A percentile compares a stretch with the other conserved stretches of the same genome.
phyloP scores from a whole-genome alignment of 2,329 filamentous ascomycete species.

The Ambrosiella xylebori region DNA sequence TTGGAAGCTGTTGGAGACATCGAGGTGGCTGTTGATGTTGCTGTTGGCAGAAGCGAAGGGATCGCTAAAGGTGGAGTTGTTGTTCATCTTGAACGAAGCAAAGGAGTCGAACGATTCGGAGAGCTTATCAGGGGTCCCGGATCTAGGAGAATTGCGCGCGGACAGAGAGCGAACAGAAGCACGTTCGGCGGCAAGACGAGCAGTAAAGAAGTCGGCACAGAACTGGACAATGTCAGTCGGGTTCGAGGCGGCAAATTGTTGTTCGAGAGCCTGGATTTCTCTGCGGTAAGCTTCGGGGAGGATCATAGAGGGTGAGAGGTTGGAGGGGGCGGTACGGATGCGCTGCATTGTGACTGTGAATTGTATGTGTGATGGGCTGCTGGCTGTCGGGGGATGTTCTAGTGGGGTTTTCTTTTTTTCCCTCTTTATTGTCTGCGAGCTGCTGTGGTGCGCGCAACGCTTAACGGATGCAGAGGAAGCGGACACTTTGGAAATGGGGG shows the following conservation, averaged over 20 bases:
- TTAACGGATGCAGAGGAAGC: neutral
- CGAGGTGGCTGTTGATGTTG: constrained; percentile 30
- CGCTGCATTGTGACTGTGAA: constrained; percentile 3
- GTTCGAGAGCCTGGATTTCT: constrained; percentile 46
- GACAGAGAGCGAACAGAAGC: constrained; percentile 17
- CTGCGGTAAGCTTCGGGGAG: constrained; percentile 39
- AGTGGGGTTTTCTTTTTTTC: neutral
- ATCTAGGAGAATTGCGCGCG: constrained; percentile 12
- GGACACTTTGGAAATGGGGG: neutral
- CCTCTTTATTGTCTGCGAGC: no score
- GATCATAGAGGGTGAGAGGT: constrained; percentile 21
- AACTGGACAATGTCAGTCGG: constrained; percentile 51
- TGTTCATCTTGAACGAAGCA: constrained; percentile 26
- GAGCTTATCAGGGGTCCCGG: constrained; percentile 10
- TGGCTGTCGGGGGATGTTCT: neutral
- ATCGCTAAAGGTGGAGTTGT: constrained; percentile 52
- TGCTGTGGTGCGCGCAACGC: neutral
- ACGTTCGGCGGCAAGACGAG: constrained; percentile 48
- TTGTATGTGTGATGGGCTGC: neutral
- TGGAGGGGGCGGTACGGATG: constrained; percentile 5
- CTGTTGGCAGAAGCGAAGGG: constrained; percentile 51
- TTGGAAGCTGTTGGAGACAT: constrained; percentile 35
- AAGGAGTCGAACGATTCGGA: constrained; percentile 10
- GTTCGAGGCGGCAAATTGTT: constrained; percentile 39
- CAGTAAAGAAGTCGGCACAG: constrained; percentile 51